Percentiles rank a stretch among this genome's conserved stretches.
These are phyloP conservation scores for Saturnispora bothae DNA, from an alignment of 805 yeast genomes.

Conservation along the genomic window DNA sequence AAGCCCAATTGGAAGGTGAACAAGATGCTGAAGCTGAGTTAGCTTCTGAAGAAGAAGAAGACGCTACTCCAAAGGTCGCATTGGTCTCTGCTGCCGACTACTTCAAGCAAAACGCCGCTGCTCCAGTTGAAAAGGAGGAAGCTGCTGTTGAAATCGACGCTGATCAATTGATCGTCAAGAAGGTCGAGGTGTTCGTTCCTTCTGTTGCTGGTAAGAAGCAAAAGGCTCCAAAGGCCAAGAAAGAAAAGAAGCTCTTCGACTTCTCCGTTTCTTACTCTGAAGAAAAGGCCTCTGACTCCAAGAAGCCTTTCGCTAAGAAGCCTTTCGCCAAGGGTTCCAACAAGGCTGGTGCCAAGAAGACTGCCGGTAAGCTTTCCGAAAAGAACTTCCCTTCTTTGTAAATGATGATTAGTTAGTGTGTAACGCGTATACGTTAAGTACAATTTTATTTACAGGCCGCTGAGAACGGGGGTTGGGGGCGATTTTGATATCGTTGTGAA, in stretches of 20 bases:
- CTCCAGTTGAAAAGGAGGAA: slow-evolving; percentile 11
- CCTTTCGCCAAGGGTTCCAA: slow-evolving; percentile 13
- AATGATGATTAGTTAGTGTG: not conserved
- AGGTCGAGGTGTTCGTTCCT: slow-evolving; percentile 47
- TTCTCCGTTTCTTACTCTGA: slow-evolving; percentile 65
- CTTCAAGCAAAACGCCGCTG: slow-evolving; percentile 54
- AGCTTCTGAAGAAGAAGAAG: slow-evolving; percentile 31
- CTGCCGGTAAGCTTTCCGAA: slow-evolving; percentile 30
- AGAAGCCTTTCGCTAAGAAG: too few species aligned
- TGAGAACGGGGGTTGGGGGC: too few species aligned
- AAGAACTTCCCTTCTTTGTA: slow-evolving; percentile 66
- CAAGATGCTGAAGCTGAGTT: slow-evolving; percentile 49
- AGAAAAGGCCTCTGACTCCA: too few species aligned
- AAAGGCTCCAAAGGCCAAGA: slow-evolving; percentile 56
- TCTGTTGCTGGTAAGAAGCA: slow-evolving; percentile 57
- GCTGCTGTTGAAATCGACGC: slow-evolving; percentile 33
- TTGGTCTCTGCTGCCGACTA: slow-evolving; percentile 76
- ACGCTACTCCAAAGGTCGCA: slow-evolving; percentile 35
- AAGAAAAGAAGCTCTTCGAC: slow-evolving; percentile 73
- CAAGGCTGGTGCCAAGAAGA: slow-evolving; percentile 11
- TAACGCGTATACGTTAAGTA: not conserved
- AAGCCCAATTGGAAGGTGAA: slow-evolving; percentile 30
- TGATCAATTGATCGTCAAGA: slow-evolving; percentile 56
- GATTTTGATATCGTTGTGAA: too few species aligned
- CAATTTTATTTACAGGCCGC: too few species aligned